Conservation (phyloP, 1,284 basidiomycete genomes). For the Ustilago shanxiensis region DNA sequence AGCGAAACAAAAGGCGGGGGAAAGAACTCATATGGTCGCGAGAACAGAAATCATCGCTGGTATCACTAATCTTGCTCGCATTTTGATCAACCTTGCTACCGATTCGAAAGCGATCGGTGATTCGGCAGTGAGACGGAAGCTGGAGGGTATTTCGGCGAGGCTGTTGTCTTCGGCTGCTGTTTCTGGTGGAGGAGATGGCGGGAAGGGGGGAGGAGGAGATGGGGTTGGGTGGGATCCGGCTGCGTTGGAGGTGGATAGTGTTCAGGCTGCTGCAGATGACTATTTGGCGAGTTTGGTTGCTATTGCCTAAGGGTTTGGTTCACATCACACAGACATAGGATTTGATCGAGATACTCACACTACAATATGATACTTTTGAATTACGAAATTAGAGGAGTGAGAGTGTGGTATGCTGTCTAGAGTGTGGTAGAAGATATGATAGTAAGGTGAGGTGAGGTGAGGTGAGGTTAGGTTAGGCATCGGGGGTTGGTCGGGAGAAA, state of each 20-base stretch:
- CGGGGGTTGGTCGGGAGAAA: background rate
- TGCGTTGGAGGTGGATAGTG: conserved; percentile 38
- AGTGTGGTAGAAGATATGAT: background rate
- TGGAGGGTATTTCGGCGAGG: conserved; percentile 17
- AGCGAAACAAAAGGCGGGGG: conserved; percentile 61
- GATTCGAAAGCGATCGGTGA: background rate
- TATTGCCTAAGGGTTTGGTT: conserved; percentile 24
- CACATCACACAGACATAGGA: background rate
- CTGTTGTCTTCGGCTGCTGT: conserved; percentile 20
- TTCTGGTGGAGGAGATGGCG: conserved; percentile 10
- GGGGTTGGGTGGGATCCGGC: conserved; percentile 33
- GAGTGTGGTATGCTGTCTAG: background rate
- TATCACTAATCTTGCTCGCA: conserved; percentile 72
- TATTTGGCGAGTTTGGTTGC: conserved; percentile 39
- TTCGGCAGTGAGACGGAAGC: conserved; percentile 3
- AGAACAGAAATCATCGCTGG: conserved; percentile 80
- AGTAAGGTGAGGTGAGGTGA: background rate
- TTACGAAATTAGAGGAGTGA: background rate
- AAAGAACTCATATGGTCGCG: conserved; percentile 78
- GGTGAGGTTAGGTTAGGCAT: too few relatives aligned
- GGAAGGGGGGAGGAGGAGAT: conserved; percentile 2
- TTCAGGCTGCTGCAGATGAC: conserved; percentile 48
- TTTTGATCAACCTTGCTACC: conserved; percentile 30
- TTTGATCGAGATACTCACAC: background rate
- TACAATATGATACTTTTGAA: conserved; percentile 6